phyloP scores from a whole-genome alignment of 306 rosid species.

The Lathyrus tuberosus region DNA sequence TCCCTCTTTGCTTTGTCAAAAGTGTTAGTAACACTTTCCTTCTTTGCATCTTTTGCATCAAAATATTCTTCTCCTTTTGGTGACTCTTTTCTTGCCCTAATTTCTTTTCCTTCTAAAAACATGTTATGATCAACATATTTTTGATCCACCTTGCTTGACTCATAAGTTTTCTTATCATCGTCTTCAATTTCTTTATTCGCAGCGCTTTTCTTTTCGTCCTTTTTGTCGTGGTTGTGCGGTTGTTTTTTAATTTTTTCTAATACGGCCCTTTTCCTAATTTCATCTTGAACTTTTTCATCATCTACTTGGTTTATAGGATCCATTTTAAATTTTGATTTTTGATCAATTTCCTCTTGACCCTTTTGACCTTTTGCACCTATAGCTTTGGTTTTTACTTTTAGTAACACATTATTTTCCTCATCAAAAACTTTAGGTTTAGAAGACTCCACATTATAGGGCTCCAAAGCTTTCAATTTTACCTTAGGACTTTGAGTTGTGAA shows the following conservation, averaged over 20 bases:
- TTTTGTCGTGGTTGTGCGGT: constrained; percentile 2
- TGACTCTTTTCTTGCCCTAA: constrained; percentile 31
- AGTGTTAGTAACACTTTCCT: constrained; percentile 6
- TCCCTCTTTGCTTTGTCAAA: constrained; percentile 12
- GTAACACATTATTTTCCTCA: constrained; percentile 25
- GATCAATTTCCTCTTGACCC: constrained; percentile 38
- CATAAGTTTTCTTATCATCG: constrained; percentile 9
- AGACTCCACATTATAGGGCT: constrained; percentile 12
- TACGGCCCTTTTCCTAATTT: constrained; percentile 10
- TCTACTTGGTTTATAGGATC: constrained; percentile 4
- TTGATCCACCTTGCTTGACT: constrained; percentile 17
- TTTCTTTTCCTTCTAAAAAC: constrained; percentile 36
- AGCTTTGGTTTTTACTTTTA: not conserved
- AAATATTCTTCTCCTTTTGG: not conserved
- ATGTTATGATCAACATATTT: constrained; percentile 24
- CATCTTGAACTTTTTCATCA: constrained; percentile 30
- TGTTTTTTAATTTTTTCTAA: constrained; percentile 15
- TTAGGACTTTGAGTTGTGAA: constrained; percentile 5
- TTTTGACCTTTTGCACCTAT: constrained; percentile 22
- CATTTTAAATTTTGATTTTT: constrained; percentile 12
- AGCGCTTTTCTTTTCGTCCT: not conserved
- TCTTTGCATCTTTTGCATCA: constrained; percentile 13
- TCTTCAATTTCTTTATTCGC: constrained; percentile 17
- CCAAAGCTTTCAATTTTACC: constrained; percentile 32
- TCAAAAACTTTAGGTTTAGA: constrained; percentile 18